Evolutionary conservation across 1,284 basidiomycete genomes (phyloP), one percentile per base, ranked within the genome.

Genomic region (Tilletia horrida): DNA sequence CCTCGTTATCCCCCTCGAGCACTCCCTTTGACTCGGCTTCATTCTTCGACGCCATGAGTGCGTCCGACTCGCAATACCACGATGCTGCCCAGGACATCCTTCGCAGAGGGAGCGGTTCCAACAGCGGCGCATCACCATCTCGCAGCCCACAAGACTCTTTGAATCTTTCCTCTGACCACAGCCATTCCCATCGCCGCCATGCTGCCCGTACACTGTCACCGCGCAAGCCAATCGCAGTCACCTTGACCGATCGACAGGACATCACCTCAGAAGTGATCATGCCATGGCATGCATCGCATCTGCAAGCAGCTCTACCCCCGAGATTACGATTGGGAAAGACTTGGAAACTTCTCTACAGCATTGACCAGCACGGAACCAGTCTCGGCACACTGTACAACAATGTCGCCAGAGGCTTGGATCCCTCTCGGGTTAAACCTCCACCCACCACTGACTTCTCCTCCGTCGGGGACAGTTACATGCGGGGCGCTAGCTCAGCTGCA

Each of bases 301-400:
- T 81, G 14, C 78, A 80, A 63, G 74, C 77, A 3, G 35, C 67
- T 18, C 67, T 97, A 1, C 92, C 95, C 0, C 88, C 92, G 0
- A 86, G 96, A 18, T 86, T 89, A 18, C 88, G 91, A 3, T 86
- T 97, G 3, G 86, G 90, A 0, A 85, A 86, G 6, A 84, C 85
- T n/a, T 97, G 95, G 95, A 87, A 87, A 0, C 85, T 97, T 2
- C 83, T 97, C 1, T 97, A 97, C 83, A 94, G 92, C 11, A 85
- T 96, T 18, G 95, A 98, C 77, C 93, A 97, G 80, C 91, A 97
- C 72, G 95, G 95, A 0, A 93, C 94, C 59, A 94, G 92, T 9
- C 85, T 97, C 11, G 88, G 90, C 47, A 97, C 95, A 0, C 86
- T 97, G 0, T 82, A 80, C 76, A 29, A 77, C 63, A 69, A 70